phyloP scores from a whole-genome alignment of 257 asterid genomes.

The Leptodermis oblonga region DNA sequence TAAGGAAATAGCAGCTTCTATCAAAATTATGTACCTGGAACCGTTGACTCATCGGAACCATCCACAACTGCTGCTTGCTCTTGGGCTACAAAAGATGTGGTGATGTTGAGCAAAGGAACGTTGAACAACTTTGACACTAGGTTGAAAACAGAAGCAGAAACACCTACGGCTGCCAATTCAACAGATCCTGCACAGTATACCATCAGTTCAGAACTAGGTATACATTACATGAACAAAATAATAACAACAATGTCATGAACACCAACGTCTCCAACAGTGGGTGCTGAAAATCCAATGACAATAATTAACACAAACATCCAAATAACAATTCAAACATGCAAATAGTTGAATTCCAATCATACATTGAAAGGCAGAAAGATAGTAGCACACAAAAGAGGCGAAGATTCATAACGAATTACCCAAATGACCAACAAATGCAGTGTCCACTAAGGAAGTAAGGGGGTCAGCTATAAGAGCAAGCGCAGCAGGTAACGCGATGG shows the following conservation, averaged over 20 bases:
- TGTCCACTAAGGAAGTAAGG: conserved; percentile 72
- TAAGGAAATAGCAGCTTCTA: neutral
- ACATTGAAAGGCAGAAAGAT: neutral
- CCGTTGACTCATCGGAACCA: conserved; percentile 30
- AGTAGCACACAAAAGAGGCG: neutral
- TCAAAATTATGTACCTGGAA: conserved; percentile 28
- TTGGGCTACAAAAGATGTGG: conserved; percentile 96
- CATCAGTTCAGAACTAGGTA: conserved; percentile 9
- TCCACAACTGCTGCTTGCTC: conserved; percentile 66
- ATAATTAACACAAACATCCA: neutral
- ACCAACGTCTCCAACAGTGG: neutral
- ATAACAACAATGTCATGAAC: neutral
- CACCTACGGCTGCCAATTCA: conserved; percentile 95
- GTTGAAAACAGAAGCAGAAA: conserved; percentile 82
- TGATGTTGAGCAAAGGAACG: conserved; percentile 90
- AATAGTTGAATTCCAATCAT: neutral
- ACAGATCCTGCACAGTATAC: conserved; percentile 58
- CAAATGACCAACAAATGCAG: conserved; percentile 88
- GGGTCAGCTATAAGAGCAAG: conserved; percentile 94
- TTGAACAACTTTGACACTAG: conserved; percentile 86
- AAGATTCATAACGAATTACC: conserved; percentile 39
- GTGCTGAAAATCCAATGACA: neutral
- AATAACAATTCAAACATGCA: neutral
- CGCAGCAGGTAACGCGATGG: conserved; percentile 87
- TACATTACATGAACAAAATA: neutral